These are phyloP conservation scores for Spongiforma sp. DNA, from an alignment of 1,284 basidiomycete species.

Conservation along the genomic window DNA sequence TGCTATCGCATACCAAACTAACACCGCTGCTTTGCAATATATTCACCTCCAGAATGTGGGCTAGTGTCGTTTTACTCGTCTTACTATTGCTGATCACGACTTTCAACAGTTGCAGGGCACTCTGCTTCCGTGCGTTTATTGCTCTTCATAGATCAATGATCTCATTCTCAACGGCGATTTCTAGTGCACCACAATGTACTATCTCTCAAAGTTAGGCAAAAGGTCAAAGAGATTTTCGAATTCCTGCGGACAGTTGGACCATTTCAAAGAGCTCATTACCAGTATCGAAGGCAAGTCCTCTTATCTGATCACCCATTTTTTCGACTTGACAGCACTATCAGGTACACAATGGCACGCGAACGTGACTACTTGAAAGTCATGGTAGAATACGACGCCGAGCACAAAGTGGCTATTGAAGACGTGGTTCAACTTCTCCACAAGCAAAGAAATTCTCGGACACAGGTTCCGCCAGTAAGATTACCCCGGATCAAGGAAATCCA, in stretches of 20 bases:
- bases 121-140: conserved; percentile 33
- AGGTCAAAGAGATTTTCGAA: conserved; percentile 19
- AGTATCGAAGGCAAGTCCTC: conserved; percentile 22
- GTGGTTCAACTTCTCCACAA: conserved; percentile 31
- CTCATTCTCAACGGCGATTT: background rate
- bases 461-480: conserved; percentile 7
- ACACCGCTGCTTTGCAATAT: conserved; percentile 26
- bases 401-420: conserved; percentile 23
- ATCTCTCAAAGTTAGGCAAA: background rate
- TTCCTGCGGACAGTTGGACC: conserved; percentile 12
- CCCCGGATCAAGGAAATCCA: conserved; percentile 22
- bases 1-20: conserved; percentile 26
- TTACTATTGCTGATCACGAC: background rate
- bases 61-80: background rate
- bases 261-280: conserved; percentile 6
- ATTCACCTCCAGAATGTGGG: conserved; percentile 36
- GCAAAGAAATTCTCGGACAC: conserved; percentile 1
- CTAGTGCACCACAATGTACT: conserved; percentile 28
- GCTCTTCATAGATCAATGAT: background rate
- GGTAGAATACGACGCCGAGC: conserved; percentile 22
- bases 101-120: conserved; percentile 26
- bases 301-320: background rate
- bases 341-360: conserved; percentile 17
- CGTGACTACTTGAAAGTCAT: conserved; percentile 21
- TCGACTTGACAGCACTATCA: background rate